A percentile compares a stretch with the other conserved stretches of the same genome.
Evolutionary conservation across 495 filamentous ascomycete genomes (phyloP).

Genomic region (Xylaria bambusicola): DNA sequence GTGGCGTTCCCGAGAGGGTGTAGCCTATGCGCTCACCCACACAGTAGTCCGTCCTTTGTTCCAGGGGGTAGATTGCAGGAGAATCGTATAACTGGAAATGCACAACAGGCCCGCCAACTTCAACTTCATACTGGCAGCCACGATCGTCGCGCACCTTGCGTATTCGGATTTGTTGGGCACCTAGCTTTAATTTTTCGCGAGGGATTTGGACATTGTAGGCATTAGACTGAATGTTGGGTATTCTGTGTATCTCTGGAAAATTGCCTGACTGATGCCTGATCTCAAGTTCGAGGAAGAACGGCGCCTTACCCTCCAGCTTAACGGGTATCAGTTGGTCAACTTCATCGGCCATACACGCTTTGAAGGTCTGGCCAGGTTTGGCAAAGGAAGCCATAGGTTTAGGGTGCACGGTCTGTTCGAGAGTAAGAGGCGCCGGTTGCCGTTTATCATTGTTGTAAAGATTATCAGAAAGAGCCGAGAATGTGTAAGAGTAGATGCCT

Average conservation of each 20-base stretch:
- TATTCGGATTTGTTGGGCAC: constrained; percentile 81
- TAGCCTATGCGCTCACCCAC: constrained; percentile 93
- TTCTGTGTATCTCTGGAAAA: constrained; percentile 74
- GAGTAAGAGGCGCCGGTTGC: constrained; percentile 61
- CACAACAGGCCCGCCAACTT: constrained; percentile 68
- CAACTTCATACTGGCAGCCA: constrained; percentile 75
- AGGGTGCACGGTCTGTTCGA: constrained; percentile 80
- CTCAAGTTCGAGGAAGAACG: constrained; percentile 85
- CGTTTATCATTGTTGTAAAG: constrained; percentile 75
- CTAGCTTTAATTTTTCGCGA: constrained; percentile 74
- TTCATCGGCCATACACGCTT: constrained; percentile 86
- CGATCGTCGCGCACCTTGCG: constrained; percentile 83
- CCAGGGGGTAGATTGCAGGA: constrained; percentile 82
- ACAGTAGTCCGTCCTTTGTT: constrained; percentile 86
- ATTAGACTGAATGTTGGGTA: constrained; percentile 73
- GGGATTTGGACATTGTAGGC: constrained; percentile 81
- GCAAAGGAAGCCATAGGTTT: constrained; percentile 78
- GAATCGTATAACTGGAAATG: constrained; percentile 89
- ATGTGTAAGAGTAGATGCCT: constrained; percentile 82
- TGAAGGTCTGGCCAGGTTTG: constrained; percentile 91
- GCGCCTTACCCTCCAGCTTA: constrained; percentile 75
- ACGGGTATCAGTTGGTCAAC: constrained; percentile 85
- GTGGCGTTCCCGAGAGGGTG: constrained; percentile 80
- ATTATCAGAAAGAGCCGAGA: constrained; percentile 75
- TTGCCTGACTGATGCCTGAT: constrained; percentile 86